Evolutionary conservation across 345 rosid species (phyloP), one percentile per base, ranked within the genome.

Genomic region (Schrenkiella parvula): DNA sequence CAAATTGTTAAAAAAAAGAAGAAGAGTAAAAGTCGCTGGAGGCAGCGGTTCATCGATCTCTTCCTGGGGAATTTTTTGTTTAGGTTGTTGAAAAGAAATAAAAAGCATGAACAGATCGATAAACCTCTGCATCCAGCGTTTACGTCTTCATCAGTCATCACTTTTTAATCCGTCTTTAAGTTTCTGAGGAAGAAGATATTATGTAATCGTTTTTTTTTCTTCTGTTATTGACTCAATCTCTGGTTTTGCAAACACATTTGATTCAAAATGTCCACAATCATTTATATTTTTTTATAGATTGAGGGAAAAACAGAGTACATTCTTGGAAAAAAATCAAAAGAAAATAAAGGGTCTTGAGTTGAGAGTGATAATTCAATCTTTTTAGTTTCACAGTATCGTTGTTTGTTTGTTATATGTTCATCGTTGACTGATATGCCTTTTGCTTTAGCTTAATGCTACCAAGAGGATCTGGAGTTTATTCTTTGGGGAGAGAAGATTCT

Each of bases 1-100:
- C 22, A 18, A 47, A 43, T 6, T 43, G 47, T n/a, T 43, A 15
- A 43, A 43, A 6, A 31, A 4, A 4, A 28, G 5, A 31, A 31
- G 8, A n/a, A 38, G 76, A 51, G 61, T 29, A 25, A 81, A 81
- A 78, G 83, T 84, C 92, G 74, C 87, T 89, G 96, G 98, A 92
- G 88, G 95, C 98, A 92, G 98, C 91, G 92, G 98, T 92, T 92
- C 88, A 92, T 92, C 96, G 96, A 92, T 92, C 96, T 84, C 82
- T 88, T 92, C 92, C 79, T 92, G 92, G 62, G 29, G 65, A 50
- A 60, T 76, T 76, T 8, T 29, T 50, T 9, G 19, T 44, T 21
- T 31, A 22, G 1, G 18, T 6, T 72, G 66, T 71, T 63, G 57
- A 62, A 64, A 67, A 37, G 26, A 50, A 61, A 43, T 64, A 0